Base-by-base conservation (phyloP, 345 rosid genomes). In the Eucalyptus brandiana region DNA sequence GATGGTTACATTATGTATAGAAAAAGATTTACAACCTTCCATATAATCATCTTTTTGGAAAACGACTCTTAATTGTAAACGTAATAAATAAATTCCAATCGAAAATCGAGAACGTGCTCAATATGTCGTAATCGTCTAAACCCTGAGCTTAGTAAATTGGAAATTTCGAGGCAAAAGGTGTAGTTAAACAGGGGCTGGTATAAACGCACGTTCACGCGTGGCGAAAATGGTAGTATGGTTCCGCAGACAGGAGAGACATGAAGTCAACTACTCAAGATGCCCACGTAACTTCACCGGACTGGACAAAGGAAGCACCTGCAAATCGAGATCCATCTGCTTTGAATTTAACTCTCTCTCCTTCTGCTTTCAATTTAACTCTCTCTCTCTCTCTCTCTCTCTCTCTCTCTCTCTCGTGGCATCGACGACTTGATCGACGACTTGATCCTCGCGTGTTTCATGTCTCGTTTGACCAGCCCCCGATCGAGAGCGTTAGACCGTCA, bases 181-280 rank as follows among this genome's bases (percentile, higher is more conserved):
- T 30, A n/a, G 37, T 17, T n/a, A n/a, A 0, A 2, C 1, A 72
- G 23, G 42, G 12, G 2, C 13, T 3, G 8, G 45, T 9, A 21
- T 19, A 32, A 69, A 69, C 44, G 45, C 83, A 6, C 26, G 12
- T 37, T 5, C 3, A 28, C 83, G 83, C 45, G 83, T 76, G 83
- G 45, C 83, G 45, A 37, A 37, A 37, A 37, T 37, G 42, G 15
- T 42, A 19, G 24, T 24, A 72, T 42, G 21, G 45, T 76, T 9
- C 47, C 45, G 45, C 7, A 37, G 45, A 37, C 51, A 14, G 51
- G 6, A 49, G 17, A 14, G 51, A 49, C 28, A 11, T 5, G 28
- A 37, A 19, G 83, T 72, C 83, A 72, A 37, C 28, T 21, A 7
- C 45, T 37, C 83, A 28, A 34, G 83, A 19, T 37, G 12, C 47